phyloP scores from a whole-genome alignment of 768 basidiomycete genomes.

The Crassisporium funariophilum region DNA sequence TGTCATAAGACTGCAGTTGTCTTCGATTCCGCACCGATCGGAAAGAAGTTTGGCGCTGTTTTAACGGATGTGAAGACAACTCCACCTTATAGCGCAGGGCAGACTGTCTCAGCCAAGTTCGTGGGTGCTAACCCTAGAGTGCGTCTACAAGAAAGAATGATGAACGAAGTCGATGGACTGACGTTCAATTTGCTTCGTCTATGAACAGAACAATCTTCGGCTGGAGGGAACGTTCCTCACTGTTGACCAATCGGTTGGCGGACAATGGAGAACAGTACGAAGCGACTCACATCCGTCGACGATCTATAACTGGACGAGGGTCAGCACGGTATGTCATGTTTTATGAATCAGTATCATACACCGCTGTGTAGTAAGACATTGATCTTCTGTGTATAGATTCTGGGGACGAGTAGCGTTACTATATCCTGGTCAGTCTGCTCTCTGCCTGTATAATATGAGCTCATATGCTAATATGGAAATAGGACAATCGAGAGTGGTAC shows the following conservation, averaged over 20 bases:
- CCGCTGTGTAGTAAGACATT: conserved; percentile 4
- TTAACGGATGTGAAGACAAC: conserved; percentile 51
- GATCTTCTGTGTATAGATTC: conserved; percentile 37
- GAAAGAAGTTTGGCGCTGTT: conserved; percentile 64
- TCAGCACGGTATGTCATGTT: conserved; percentile 47
- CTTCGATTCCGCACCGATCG: conserved; percentile 57
- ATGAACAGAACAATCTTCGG: conserved; percentile 69
- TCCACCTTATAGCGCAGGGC: conserved; percentile 53
- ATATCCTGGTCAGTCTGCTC: conserved; percentile 60
- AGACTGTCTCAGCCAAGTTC: conserved; percentile 63
- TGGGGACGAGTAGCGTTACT: conserved; percentile 65
- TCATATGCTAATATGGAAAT: no score
- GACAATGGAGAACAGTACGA: conserved; percentile 57
- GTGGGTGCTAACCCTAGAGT: conserved; percentile 82
- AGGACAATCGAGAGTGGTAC: conserved; percentile 48
- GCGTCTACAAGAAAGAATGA: no score
- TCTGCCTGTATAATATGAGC: not conserved
- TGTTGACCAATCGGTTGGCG: conserved; percentile 54
- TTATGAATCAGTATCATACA: not conserved
- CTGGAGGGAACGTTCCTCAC: conserved; percentile 74
- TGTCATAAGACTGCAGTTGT: conserved; percentile 55
- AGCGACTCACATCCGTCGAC: conserved; percentile 86
- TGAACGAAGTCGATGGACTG: no score
- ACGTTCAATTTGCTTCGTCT: no score
- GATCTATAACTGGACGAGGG: conserved; percentile 64